Percentiles rank a stretch among this genome's conserved stretches.
phyloP scores from a whole-genome alignment of 2,329 filamentous ascomycete genomes.

The Metarhizium rileyi region DNA sequence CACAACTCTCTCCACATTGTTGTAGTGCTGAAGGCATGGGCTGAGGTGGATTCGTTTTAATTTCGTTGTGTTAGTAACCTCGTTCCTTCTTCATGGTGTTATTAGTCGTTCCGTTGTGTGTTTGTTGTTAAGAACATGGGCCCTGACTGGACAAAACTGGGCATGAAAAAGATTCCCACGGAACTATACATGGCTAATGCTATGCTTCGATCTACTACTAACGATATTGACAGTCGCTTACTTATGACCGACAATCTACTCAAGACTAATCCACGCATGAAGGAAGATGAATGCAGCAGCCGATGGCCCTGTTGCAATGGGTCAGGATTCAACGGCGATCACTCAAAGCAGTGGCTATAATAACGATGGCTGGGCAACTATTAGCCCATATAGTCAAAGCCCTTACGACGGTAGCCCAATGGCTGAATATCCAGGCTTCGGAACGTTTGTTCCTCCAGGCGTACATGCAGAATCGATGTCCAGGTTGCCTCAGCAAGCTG shows the following conservation, averaged over 20 bases:
- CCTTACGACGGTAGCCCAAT: constrained; percentile 40
- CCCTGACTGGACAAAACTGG: too few species aligned
- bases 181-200: not conserved
- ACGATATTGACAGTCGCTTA: not conserved
- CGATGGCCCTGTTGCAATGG: constrained; percentile 22
- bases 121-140: too few species aligned
- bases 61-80: too few species aligned
- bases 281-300: constrained; percentile 24
- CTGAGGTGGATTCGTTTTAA: too few species aligned
- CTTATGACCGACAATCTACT: not conserved
- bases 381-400: constrained; percentile 56
- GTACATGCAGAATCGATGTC: constrained; percentile 40
- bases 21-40: constrained; percentile 2
- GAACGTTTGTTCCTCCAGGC: constrained; percentile 44
- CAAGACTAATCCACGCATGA: constrained; percentile 4
- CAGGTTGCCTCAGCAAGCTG: constrained; percentile 44
- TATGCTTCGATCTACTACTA: not conserved
- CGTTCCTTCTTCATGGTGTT: not conserved
- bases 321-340: constrained; percentile 20
- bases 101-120: too few species aligned
- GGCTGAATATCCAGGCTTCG: constrained; percentile 53
- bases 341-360: constrained; percentile 22
- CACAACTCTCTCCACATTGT: not conserved
- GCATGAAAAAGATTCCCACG: too few species aligned
- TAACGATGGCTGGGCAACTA: constrained; percentile 44